Conservation (phyloP, 139 green algal genomes). For the Micractinium conductrix region DNA sequence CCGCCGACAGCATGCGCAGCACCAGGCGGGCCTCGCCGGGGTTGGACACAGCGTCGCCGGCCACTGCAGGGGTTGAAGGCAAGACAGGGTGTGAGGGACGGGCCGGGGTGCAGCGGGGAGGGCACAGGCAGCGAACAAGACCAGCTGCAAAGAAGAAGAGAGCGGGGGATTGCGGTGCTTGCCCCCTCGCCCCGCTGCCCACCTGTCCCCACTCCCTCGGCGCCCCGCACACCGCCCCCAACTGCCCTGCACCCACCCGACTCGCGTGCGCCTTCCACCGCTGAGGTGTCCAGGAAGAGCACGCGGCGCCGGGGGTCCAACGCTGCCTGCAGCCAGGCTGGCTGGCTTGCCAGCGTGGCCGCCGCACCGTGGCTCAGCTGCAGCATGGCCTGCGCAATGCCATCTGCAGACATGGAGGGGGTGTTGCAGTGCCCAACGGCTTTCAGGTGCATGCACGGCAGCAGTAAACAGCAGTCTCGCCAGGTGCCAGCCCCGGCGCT, state of each 20-base stretch:
- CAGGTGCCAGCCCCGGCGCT: too few species aligned
- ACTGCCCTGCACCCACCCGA: not conserved
- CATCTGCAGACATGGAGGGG: not conserved
- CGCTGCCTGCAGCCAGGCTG: constrained; percentile 43
- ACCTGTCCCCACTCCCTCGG: not conserved
- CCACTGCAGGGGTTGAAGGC: not conserved
- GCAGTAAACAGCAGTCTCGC: not conserved
- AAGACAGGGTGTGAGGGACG: not conserved
- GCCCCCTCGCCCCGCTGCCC: not conserved
- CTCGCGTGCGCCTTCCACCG: constrained; percentile 36
- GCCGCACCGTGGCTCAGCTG: constrained; percentile 44
- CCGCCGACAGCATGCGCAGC: constrained; percentile 52
- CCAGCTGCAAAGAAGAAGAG: not conserved
- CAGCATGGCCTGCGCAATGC: constrained; percentile 61
- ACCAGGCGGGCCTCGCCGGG: constrained; percentile 67
- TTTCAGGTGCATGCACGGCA: not conserved
- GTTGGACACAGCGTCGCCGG: constrained; percentile 65
- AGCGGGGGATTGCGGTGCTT: too few species aligned
- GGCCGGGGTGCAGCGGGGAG: not conserved
- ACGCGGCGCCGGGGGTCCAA: constrained; percentile 68
- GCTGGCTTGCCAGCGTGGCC: not conserved
- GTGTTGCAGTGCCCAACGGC: not conserved
- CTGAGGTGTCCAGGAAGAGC: constrained; percentile 87
- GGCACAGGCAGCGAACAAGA: not conserved
- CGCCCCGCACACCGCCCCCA: too few species aligned